Conservation (phyloP, 257 asterid species). For the Cynanchum wilfordii region DNA sequence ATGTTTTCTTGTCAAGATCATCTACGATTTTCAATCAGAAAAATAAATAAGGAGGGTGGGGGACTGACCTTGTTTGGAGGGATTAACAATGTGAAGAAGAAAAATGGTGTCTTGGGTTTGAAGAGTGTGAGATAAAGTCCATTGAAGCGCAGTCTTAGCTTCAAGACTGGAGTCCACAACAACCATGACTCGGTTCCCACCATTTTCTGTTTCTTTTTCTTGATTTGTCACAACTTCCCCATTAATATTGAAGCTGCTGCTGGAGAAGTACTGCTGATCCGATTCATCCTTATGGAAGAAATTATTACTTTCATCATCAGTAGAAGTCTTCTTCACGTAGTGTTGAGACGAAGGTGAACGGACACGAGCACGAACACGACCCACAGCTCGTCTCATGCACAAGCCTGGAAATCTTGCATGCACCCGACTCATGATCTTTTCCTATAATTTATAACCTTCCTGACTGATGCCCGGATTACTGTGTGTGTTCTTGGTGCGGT, state of each 20-base stretch:
- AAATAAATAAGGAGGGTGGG: too few species aligned
- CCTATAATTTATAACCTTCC: neutral
- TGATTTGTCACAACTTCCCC: conserved; percentile 17
- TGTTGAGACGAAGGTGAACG: conserved; percentile 47
- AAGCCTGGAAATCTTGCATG: conserved; percentile 37
- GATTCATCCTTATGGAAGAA: conserved; percentile 24
- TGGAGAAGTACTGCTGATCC: conserved; percentile 22
- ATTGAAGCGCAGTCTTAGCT: conserved; percentile 70
- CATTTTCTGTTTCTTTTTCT: conserved; percentile 22
- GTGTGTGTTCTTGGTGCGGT: neutral
- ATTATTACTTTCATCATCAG: conserved; percentile 9
- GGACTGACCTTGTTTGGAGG: conserved; percentile 43
- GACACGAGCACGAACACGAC: conserved; percentile 38
- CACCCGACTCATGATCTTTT: conserved; percentile 15
- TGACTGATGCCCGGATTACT: neutral
- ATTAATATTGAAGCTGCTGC: conserved; percentile 24
- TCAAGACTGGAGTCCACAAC: conserved; percentile 57
- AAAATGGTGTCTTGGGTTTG: conserved; percentile 63
- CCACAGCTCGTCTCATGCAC: conserved; percentile 47
- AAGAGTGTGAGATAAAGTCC: conserved; percentile 84
- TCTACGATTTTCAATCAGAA: neutral
- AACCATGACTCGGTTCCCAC: conserved; percentile 79
- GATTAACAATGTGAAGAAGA: conserved; percentile 53
- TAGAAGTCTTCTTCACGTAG: conserved; percentile 19
- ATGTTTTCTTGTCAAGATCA: neutral